These are phyloP conservation scores for Pyricularia grisea DNA, from an alignment of 2,329 filamentous ascomycete species.

Conservation along the genomic window DNA sequence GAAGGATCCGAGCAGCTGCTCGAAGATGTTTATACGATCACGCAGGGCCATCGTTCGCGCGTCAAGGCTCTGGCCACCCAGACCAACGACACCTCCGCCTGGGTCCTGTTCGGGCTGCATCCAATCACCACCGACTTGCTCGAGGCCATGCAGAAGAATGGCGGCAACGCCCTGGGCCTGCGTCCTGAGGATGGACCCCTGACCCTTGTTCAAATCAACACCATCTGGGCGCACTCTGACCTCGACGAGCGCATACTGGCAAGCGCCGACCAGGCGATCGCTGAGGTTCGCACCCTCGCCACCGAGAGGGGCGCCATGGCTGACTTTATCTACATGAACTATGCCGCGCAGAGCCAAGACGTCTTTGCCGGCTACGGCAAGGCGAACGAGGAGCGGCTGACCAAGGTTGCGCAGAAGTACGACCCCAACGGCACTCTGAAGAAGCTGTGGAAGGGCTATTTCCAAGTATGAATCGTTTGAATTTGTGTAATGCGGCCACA, in stretches of 20 bases:
- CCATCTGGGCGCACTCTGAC: conserved; percentile 14
- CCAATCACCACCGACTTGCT: conserved; percentile 25
- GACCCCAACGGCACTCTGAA: conserved; percentile 24
- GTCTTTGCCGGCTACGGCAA: conserved; percentile 27
- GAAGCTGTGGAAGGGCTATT: conserved; percentile 20
- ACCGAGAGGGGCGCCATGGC: conserved; percentile 17
- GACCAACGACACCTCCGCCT: not conserved
- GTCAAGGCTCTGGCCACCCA: not conserved
- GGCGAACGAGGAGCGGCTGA: conserved; percentile 23
- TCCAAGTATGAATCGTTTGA: conserved; percentile 8
- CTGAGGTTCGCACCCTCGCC: conserved; percentile 15
- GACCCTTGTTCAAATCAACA: conserved; percentile 20
- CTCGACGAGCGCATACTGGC: conserved; percentile 20
- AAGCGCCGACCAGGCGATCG: conserved; percentile 8
- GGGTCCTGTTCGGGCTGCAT: conserved; percentile 21
- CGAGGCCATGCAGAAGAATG: conserved; percentile 21
- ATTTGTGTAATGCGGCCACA: not conserved
- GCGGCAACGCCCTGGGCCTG: conserved; percentile 31
- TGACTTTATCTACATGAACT: conserved; percentile 32
- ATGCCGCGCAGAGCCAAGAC: conserved; percentile 27
- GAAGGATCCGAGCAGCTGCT: conserved; percentile 13
- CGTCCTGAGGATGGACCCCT: conserved; percentile 20
- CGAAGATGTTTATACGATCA: conserved; percentile 17
- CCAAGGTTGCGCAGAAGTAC: conserved; percentile 18
- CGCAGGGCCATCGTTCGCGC: not conserved